Conservation (phyloP, 257 asterid species). For the Solanum chmielewskii region DNA sequence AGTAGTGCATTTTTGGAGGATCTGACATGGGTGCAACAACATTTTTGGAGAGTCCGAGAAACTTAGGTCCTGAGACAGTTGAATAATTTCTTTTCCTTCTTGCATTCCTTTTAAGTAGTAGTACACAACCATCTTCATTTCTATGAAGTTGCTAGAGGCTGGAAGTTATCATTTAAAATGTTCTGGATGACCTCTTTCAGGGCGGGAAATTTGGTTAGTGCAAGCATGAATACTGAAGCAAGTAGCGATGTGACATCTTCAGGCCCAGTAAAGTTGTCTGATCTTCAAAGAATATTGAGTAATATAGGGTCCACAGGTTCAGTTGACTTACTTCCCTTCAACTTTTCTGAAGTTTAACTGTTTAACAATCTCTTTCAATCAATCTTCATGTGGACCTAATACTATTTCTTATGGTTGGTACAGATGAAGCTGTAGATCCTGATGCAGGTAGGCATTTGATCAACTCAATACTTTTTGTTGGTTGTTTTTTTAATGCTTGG, state of each 20-base stretch:
- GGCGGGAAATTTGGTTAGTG: conserved; percentile 80
- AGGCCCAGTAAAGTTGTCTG: conserved; percentile 83
- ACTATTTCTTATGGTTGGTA: conserved; percentile 9
- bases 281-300: conserved; percentile 87
- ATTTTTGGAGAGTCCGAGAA: neutral
- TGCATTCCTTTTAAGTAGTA: neutral
- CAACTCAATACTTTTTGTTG: neutral
- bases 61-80: neutral
- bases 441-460: conserved; percentile 63
- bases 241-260: conserved; percentile 80
- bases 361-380: neutral
- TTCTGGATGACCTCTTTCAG: conserved; percentile 21
- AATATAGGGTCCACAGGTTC: conserved; percentile 76
- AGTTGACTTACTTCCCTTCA: neutral
- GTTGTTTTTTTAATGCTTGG: neutral
- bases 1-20: neutral
- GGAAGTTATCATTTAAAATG: neutral
- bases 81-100: neutral
- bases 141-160: neutral
- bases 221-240: conserved; percentile 70
- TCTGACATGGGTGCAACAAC: neutral
- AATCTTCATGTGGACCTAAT: conserved; percentile 5
- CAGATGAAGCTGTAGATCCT: conserved; percentile 63
- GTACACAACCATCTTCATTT: neutral
- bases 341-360: neutral